A percentile compares a stretch with the other conserved stretches of the same genome.
phyloP scores from a whole-genome alignment of 306 rosid genomes.

The Trifolium fragiferum region DNA sequence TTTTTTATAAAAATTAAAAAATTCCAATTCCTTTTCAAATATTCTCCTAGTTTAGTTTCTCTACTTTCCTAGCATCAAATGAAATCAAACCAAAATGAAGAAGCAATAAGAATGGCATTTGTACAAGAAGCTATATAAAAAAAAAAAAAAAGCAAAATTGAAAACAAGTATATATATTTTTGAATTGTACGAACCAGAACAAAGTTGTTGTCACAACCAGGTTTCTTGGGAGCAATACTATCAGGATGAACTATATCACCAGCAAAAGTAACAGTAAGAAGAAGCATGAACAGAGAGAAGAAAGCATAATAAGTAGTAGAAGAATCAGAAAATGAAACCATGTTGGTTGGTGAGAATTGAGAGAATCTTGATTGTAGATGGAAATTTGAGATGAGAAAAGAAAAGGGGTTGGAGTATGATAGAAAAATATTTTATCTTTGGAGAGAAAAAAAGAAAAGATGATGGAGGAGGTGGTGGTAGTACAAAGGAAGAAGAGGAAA shows the following conservation, averaged over 20 bases:
- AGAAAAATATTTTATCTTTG: constrained; percentile 34
- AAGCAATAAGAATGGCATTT: neutral
- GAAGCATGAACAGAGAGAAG: constrained; percentile 49
- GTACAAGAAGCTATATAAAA: neutral
- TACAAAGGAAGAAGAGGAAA: constrained; percentile 39
- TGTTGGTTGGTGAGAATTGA: constrained; percentile 29
- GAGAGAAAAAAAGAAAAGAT: constrained; percentile 31
- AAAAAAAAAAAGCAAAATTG: constrained; percentile 3
- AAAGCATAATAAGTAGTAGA: neutral
- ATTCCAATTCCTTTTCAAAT: neutral
- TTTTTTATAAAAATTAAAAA: neutral
- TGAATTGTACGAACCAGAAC: constrained; percentile 67
- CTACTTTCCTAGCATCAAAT: constrained; percentile 33
- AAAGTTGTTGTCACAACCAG: constrained; percentile 93
- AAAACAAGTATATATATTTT: neutral
- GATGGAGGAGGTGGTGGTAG: constrained; percentile 3
- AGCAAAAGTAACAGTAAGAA: constrained; percentile 55
- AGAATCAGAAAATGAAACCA: constrained; percentile 58
- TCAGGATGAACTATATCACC: constrained; percentile 95
- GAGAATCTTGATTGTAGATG: constrained; percentile 22
- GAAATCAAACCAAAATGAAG: constrained; percentile 12
- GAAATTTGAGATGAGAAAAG: constrained; percentile 14
- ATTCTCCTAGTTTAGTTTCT: constrained; percentile 28
- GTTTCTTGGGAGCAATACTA: constrained; percentile 67
- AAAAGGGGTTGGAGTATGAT: constrained; percentile 45